Percentiles rank a stretch among this genome's conserved stretches.
phyloP scores from a whole-genome alignment of 768 basidiomycete species.

The Hypholoma fasciculare region DNA sequence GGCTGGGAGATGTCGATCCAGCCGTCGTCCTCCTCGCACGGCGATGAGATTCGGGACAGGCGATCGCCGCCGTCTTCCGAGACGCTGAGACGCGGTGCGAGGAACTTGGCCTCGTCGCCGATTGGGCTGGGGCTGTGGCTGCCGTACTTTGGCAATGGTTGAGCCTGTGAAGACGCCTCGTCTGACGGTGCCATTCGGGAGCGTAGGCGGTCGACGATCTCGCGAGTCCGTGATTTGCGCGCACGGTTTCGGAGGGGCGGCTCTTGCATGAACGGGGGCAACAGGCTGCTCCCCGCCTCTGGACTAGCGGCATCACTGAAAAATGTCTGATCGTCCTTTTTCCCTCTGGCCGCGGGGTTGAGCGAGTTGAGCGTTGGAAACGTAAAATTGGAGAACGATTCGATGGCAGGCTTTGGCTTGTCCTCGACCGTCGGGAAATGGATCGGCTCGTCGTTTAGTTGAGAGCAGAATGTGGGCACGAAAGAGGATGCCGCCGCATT shows the following conservation, averaged over 20 bases:
- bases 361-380: slow-evolving; percentile 49
- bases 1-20: slow-evolving; percentile 40
- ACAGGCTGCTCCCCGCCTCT: slow-evolving; percentile 28
- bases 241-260: slow-evolving; percentile 34
- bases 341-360: slow-evolving; percentile 39
- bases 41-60: slow-evolving; percentile 28
- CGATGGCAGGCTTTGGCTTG: slow-evolving; percentile 15
- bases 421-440: slow-evolving; percentile 21
- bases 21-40: slow-evolving; percentile 44
- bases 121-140: slow-evolving; percentile 37
- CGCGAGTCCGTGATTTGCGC: slow-evolving; percentile 55
- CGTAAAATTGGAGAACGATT: slow-evolving; percentile 37
- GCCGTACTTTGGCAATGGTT: slow-evolving; percentile 21
- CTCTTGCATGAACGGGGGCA: slow-evolving; percentile 53
- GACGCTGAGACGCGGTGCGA: slow-evolving; percentile 35
- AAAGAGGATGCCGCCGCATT: slow-evolving; percentile 48
- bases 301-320: slow-evolving; percentile 37
- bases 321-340: slow-evolving; percentile 53
- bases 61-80: slow-evolving; percentile 40
- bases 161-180: slow-evolving; percentile 2
- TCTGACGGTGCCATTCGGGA: slow-evolving; percentile 27
- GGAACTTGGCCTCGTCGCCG: slow-evolving; percentile 26
- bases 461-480: slow-evolving; percentile 35
- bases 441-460: slow-evolving; percentile 23
- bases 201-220: slow-evolving; percentile 58